Evolutionary conservation across 768 basidiomycete genomes (phyloP).

Genomic region (Rhodotorula graminis): DNA sequence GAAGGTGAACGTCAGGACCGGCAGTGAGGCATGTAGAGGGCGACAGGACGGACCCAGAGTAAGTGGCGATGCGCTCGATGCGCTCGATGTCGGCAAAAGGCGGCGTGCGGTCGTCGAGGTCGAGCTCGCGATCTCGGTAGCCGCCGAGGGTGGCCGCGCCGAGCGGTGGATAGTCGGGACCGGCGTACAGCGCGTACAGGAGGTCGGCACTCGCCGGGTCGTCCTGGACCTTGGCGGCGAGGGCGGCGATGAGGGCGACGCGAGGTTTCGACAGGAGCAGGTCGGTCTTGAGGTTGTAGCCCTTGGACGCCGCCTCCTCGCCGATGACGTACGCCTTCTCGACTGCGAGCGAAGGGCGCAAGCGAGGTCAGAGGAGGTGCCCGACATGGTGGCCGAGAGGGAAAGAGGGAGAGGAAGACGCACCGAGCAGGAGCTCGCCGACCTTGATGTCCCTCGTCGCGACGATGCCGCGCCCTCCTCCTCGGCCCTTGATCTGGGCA

Average conservation of each 20-base stretch:
- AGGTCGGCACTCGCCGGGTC: neutral
- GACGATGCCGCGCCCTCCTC: constrained; percentile 19
- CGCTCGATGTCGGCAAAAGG: constrained; percentile 42
- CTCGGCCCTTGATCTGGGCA: neutral
- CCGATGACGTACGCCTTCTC: neutral
- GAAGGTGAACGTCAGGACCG: no score
- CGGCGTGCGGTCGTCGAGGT: constrained; percentile 12
- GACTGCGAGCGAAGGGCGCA: neutral
- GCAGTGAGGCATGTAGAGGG: no score
- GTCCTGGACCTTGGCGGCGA: neutral
- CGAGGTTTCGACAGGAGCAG: neutral
- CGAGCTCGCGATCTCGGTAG: neutral
- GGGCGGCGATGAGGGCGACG: neutral
- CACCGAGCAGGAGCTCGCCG: constrained; percentile 23
- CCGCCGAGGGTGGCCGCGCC: neutral
- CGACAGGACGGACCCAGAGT: constrained; percentile 39
- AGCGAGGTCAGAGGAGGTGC: neutral
- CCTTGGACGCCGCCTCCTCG: neutral
- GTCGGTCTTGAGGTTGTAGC: neutral
- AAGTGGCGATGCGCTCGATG: constrained; percentile 41
- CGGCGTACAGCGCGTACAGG: neutral
- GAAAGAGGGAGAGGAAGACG: neutral
- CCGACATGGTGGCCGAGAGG: no score
- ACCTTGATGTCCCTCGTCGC: constrained; percentile 19
- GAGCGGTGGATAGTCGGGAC: neutral